Evolutionary conservation across 805 yeast genomes (phyloP), one percentile per base, ranked within the genome.

Genomic region (Metschnikowia colocasiae): DNA sequence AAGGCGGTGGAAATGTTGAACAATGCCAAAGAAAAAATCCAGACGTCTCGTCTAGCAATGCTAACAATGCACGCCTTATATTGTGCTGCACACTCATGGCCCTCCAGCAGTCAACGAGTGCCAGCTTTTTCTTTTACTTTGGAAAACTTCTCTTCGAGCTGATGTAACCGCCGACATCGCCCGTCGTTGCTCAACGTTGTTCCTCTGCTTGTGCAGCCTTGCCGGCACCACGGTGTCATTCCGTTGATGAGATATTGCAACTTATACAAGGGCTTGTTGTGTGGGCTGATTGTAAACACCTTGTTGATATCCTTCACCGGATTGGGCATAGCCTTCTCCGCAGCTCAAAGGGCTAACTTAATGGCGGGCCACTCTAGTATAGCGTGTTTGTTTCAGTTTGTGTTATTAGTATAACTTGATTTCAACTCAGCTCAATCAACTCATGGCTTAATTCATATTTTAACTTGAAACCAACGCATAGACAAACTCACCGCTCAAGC

Each of bases 31-130:
- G 26, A 13, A 19, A 22, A 7, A 22, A n/a, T 26, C 22, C 7
- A 13, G 7, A 22, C 10, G 16, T 13, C 20, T 35, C 18, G 27
- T 15, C 38, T 35, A 27, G 18, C 12, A 46, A 31, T 15, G 20
- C 36, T 7, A n/a, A 40, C 40, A 36, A 18, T 16, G 15, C 39
- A 26, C 48, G 46, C 6, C 41, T 49, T 32, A 22, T 20, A 20
- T 37, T 37, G 29, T 60, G 69, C 49, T 58, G 64, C 22, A 18
- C 46, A 3, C 40, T 67, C 16, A 61, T 63, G 67, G 50, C 57
- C n/a, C 59, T 64, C 41, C 71, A 65, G 54, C 73, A 67, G 46
- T 54, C 65, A 30, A 60, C 69, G 2, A 71, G 71, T 2, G 65
- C 64, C 19, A 63, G 63, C 40, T 66, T 61, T 41, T 64, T 64